Evolutionary conservation across 495 filamentous ascomycete genomes (phyloP), one percentile per base, ranked within the genome.

Genomic region (Viridothelium virens): DNA sequence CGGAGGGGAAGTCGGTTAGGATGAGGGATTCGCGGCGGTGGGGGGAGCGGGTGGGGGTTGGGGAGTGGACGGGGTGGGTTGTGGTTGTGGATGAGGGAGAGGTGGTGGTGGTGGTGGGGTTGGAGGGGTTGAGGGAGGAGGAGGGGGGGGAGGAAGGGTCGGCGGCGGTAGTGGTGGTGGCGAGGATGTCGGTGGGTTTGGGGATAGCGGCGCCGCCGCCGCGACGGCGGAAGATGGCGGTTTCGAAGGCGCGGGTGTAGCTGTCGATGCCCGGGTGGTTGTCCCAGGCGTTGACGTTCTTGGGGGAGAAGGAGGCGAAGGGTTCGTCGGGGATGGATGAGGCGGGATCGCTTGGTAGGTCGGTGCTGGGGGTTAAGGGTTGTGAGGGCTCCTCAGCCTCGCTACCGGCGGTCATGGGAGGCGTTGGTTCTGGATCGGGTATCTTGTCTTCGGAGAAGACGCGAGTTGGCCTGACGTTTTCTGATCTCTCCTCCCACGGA

Each of bases 1-100:
- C 90, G 69, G 83, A 88, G 2, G 92, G 92, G 77, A 96, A 96
- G 77, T 96, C 90, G 36, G 91, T 96, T 33, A 96, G 76, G 68
- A 79, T 87, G 66, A 85, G 82, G 73, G 83, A 84, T 64, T 80
- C 79, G 41, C 80, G 74, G 65, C 79, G 77, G 47, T 75, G 74
- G 25, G 46, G 38, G 1, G 48, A 53, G 86, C 85, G 69, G 87
- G 39, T 44, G 6, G 39, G 39, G 5, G 39, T 44, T 44, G 39
- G 18, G 31, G 25, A 18, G 2, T 4, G 53, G 31, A 7, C n/a
- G n/a, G n/a, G n/a, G n/a, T n/a, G n/a, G n/a, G n/a, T n/a, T n/a
- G n/a, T n/a, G n/a, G n/a, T n/a, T n/a, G n/a, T n/a, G n/a, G n/a
- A n/a, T n/a, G n/a, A 18, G 48, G 25, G 1, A 14, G 48, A 18